phyloP scores from a whole-genome alignment of 805 yeast genomes.

The Saccharomyces kudriavzevii region DNA sequence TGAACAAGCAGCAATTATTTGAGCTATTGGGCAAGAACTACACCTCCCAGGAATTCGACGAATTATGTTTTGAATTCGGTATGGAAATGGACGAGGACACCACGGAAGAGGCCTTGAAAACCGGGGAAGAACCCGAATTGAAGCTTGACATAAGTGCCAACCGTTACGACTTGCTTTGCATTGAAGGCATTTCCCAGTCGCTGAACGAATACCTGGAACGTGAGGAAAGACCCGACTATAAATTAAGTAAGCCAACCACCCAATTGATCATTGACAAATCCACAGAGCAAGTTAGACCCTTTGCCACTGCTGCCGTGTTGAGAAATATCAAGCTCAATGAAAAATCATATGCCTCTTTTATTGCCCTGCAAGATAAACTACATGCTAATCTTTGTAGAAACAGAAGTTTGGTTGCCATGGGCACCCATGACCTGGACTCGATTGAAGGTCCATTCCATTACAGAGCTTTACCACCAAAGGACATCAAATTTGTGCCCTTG shows the following conservation, averaged over 20 bases:
- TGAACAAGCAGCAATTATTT: conserved; percentile 88
- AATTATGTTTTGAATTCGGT: conserved; percentile 94
- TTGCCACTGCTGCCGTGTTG: conserved; percentile 89
- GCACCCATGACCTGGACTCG: conserved; percentile 90
- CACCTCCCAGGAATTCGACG: conserved; percentile 90
- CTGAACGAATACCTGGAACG: conserved; percentile 83
- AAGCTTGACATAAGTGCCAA: conserved; percentile 97
- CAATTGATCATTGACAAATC: conserved; percentile 67
- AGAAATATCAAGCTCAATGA: conserved; percentile 76
- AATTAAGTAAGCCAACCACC: conserved; percentile 53
- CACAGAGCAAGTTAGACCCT: conserved; percentile 73
- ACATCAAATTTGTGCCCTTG: conserved; percentile 66
- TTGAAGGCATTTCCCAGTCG: conserved; percentile 96
- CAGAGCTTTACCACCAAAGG: conserved; percentile 74
- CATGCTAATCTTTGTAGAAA: conserved; percentile 94
- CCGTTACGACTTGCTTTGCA: conserved; percentile 95
- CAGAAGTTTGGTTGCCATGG: conserved; percentile 95
- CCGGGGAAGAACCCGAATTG: conserved; percentile 71
- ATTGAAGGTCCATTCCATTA: conserved; percentile 77
- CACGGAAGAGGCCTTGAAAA: conserved; percentile 46
- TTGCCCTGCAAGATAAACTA: conserved; percentile 89
- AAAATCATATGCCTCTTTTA: conserved; percentile 87
- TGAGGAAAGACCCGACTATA: conserved; percentile 55
- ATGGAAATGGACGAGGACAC: conserved; percentile 97
- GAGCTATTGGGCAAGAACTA: conserved; percentile 62